Evolutionary conservation across 306 rosid genomes (phyloP).

Genomic region (Dalbergia cochinchinensis): DNA sequence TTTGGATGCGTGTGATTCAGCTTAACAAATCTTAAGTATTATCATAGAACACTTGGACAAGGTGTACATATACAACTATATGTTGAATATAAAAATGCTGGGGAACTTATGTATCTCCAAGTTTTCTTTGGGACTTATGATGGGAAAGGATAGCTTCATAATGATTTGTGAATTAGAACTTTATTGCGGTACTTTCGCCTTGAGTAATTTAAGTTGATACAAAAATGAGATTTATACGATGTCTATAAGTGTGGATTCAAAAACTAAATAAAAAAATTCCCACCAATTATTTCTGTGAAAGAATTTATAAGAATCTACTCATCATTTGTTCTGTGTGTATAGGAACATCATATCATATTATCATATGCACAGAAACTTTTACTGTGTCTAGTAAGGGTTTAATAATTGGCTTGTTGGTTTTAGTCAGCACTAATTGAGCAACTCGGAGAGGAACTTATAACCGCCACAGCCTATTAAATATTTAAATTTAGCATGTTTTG

Average conservation of each 20-base stretch:
- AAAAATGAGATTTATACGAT: too few species aligned
- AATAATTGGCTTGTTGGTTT: slow-evolving; percentile 18
- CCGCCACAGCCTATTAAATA: slow-evolving; percentile 38
- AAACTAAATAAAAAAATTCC: neutral
- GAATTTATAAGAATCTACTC: too few species aligned
- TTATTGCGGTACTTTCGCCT: slow-evolving; percentile 10
- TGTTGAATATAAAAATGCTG: slow-evolving; percentile 1
- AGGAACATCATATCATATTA: neutral
- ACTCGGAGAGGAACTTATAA: slow-evolving; percentile 36
- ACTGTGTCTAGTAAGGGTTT: neutral
- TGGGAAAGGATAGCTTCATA: slow-evolving; percentile 28
- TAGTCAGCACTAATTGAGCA: slow-evolving; percentile 35
- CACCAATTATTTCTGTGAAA: too few species aligned
- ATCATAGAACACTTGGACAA: slow-evolving; percentile 4
- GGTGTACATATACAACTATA: slow-evolving; percentile 7
- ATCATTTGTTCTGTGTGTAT: neutral
- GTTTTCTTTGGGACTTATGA: slow-evolving; percentile 24
- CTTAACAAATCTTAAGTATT: slow-evolving; percentile 10
- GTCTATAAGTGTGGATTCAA: neutral
- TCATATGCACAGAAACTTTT: slow-evolving; percentile 15
- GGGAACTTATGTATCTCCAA: neutral
- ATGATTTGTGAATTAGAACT: neutral
- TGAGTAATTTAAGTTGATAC: neutral
- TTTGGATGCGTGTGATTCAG: slow-evolving; percentile 31
- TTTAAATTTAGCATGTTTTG: neutral